Evolutionary conservation across 345 rosid genomes (phyloP).

Genomic region (Eucalyptus camaldulensis): DNA sequence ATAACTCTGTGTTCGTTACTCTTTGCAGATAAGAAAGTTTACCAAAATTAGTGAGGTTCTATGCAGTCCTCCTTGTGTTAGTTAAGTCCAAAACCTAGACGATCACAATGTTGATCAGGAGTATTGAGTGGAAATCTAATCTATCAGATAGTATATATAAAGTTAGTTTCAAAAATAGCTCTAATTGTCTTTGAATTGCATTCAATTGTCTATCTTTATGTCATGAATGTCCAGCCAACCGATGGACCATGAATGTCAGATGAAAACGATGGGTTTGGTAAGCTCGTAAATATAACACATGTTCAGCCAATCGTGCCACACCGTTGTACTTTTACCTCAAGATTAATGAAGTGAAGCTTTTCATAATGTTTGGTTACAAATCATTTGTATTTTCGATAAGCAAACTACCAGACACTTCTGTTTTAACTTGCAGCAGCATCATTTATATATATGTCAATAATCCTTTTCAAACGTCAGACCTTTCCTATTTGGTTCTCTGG

Average conservation of each 20-base stretch:
- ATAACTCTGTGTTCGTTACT: background rate
- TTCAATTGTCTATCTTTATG: background rate
- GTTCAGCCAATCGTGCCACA: background rate
- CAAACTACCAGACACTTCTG: background rate
- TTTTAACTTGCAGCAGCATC: background rate
- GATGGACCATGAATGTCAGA: background rate
- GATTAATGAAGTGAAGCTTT: background rate
- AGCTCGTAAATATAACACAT: background rate
- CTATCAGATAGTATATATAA: background rate
- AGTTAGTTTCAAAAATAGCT: background rate
- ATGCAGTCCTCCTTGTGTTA: background rate
- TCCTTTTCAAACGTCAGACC: background rate
- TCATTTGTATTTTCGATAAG: background rate
- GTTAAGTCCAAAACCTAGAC: background rate
- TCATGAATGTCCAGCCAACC: background rate
- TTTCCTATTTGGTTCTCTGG: background rate
- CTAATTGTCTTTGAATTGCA: background rate
- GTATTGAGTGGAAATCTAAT: background rate
- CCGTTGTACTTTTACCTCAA: background rate
- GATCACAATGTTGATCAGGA: background rate
- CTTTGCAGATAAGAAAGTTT: background rate
- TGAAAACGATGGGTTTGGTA: background rate
- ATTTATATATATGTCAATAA: background rate
- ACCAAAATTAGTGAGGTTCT: background rate
- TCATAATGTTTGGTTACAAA: background rate